Evolutionary conservation across 2,329 filamentous ascomycete species (phyloP).

Genomic region (Fusarium sp.): DNA sequence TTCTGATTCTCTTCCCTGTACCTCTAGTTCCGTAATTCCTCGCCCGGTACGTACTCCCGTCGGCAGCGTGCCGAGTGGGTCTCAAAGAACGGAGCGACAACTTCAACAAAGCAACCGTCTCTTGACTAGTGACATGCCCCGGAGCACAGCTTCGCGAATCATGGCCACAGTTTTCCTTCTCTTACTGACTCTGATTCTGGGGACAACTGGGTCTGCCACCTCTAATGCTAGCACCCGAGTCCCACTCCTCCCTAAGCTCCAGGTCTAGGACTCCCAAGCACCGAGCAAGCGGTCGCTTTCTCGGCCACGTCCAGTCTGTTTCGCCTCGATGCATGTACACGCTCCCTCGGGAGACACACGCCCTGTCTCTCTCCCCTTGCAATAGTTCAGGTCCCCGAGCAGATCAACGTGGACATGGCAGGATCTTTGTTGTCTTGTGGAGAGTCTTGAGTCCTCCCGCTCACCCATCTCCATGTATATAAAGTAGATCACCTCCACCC

Average conservation of each 20-base stretch:
- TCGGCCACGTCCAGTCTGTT: conserved; percentile 34
- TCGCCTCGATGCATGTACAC: conserved; percentile 37
- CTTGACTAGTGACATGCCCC: conserved; percentile 36
- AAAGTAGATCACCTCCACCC: conserved; percentile 40
- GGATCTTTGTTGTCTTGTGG: conserved; percentile 14
- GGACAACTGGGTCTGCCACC: not conserved
- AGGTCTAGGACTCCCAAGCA: not conserved
- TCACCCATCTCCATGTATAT: conserved; percentile 38
- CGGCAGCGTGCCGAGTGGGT: conserved; percentile 44
- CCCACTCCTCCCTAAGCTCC: conserved; percentile 26
- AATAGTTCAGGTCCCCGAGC: conserved; percentile 25
- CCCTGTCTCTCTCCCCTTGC: conserved; percentile 15
- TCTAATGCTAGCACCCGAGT: conserved; percentile 14
- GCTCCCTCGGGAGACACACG: conserved; percentile 23
- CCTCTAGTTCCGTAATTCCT: not conserved
- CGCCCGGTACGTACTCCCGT: conserved; percentile 23
- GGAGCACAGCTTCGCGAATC: conserved; percentile 41
- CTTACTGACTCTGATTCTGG: conserved; percentile 25
- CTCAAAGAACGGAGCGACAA: conserved; percentile 13
- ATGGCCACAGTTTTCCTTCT: conserved; percentile 32
- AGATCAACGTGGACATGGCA: conserved; percentile 25
- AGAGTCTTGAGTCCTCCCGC: conserved; percentile 17
- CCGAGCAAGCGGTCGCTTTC: conserved; percentile 33
- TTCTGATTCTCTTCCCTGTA: not conserved
- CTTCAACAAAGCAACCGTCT: conserved; percentile 13